Percentiles rank a stretch among this genome's conserved stretches.
Evolutionary conservation across 225 moss, liverwort and hornwort species (phyloP).

Genomic region (Pleurozium schreberi): DNA sequence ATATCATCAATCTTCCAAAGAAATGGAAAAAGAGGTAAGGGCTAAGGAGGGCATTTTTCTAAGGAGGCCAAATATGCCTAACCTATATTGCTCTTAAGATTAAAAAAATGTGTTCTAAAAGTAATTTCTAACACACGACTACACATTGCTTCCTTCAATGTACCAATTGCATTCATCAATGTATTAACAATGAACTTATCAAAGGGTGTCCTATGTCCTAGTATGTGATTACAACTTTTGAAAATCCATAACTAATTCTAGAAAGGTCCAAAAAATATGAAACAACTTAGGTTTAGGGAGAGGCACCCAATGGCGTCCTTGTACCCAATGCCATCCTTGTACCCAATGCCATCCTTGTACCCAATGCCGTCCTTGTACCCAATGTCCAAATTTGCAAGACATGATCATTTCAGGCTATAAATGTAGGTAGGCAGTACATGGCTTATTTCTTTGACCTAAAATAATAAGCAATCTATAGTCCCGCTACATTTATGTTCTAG

Average conservation of each 20-base stretch:
- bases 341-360: no score
- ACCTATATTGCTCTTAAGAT: background rate
- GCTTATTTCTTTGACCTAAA: no score
- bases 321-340: no score
- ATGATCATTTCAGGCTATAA: no score
- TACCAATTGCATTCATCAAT: background rate
- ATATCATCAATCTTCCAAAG: background rate
- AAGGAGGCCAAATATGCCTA: background rate
- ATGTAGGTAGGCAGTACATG: no score
- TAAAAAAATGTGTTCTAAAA: background rate
- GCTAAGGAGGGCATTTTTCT: background rate
- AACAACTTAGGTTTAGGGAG: fast-evolving
- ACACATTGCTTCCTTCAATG: background rate
- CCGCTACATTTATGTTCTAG: no score
- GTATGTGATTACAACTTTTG: background rate
- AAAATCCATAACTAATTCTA: background rate
- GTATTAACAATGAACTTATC: background rate
- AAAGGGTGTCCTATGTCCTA: fast-evolving
- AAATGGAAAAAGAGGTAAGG: background rate
- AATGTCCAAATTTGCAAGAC: no score
- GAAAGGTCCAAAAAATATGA: background rate
- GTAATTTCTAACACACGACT: fast-evolving
- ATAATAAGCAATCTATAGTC: no score
- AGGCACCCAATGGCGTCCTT: no score
- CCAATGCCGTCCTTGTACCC: no score